Evolutionary conservation across 164 flowering plant species (phyloP).

Genomic region (Echeveria elegans): DNA sequence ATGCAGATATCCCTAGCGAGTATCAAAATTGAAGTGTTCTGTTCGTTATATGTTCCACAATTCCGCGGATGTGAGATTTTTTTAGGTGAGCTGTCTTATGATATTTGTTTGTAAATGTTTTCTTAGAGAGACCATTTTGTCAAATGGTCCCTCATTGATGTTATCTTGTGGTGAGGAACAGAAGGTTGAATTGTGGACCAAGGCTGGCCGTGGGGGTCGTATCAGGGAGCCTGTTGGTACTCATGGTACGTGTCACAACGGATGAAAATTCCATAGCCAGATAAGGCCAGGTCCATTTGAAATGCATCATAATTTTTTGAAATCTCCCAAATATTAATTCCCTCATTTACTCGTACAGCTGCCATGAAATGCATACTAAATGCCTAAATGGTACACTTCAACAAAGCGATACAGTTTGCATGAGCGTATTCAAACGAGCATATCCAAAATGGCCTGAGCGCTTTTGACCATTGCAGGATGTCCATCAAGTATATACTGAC

Average conservation of each 20-base stretch:
- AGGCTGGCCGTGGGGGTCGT: slow-evolving; percentile 90
- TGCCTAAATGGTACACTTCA: slow-evolving; percentile 80
- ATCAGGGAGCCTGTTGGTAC: slow-evolving; percentile 96
- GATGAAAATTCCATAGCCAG: too few relatives aligned
- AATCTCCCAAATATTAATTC: not conserved
- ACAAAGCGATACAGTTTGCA: slow-evolving; percentile 93
- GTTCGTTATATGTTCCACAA: slow-evolving; percentile 93
- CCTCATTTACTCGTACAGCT: slow-evolving; percentile 28
- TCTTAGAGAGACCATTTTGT: not conserved
- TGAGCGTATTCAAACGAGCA: slow-evolving; percentile 85
- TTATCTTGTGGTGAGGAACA: slow-evolving; percentile 40
- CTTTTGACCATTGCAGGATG: slow-evolving; percentile 33
- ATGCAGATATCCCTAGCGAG: slow-evolving; percentile 91
- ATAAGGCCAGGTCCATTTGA: too few relatives aligned
- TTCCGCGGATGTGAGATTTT: slow-evolving; percentile 96
- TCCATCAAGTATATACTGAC: too few relatives aligned
- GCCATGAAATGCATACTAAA: slow-evolving; percentile 81
- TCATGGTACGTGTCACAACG: slow-evolving; percentile 49
- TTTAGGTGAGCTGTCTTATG: slow-evolving; percentile 48
- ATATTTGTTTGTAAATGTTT: not conserved
- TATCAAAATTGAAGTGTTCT: slow-evolving; percentile 71
- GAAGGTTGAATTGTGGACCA: slow-evolving; percentile 74
- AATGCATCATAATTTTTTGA: not conserved
- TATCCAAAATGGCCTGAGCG: slow-evolving; percentile 95
- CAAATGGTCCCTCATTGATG: not conserved